Base-by-base conservation (phyloP, 2,329 filamentous ascomycete species). In the Zymoseptoria ardabiliae region DNA sequence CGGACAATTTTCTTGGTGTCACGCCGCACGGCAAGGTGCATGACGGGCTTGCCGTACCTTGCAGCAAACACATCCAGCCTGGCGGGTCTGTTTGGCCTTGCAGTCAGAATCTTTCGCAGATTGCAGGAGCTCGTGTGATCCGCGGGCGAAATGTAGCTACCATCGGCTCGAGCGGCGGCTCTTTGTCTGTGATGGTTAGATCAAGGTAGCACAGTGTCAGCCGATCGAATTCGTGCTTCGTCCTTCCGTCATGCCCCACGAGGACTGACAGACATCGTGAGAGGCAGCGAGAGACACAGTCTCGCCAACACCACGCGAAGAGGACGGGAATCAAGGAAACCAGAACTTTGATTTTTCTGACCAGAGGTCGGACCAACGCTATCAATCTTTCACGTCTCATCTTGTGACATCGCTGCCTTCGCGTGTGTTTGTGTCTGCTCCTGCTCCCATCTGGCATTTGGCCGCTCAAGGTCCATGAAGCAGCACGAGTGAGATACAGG, bases 281-380 rank as follows among this genome's bases (percentile, higher is more conserved):
- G 13, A 45, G 35, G 35, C 25, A 28, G 25, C 25, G 25, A 28
- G 25, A 28, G 25, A 28, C 8, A 22, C n/a, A n/a, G 50, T 23
- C 22, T 53, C 50, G 50, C 50, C 22, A 17, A 53, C 50, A 23
- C 20, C 20, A 28, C 25, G 25, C 25, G 25, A 9, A 28, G 25
- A 28, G 7, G 25, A 9, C 25, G 25, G 25, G 35, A 45, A 28
- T 23, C 51, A 56, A 63, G 58, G 63, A 60, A 65, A 61, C 63
- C 63, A 63, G 61, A 63, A 65, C 63, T 61, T 59, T 50, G 56
- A 56, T 58, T 28, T 17, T 28, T 45, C 13, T 13, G 35, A 45
- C 35, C 11, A 11, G 17, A 41, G 35, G 35, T 41, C 35, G 35
- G 35, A 41, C 35, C 35, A 41, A 41, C 11, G 35, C 35, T 41